These are phyloP conservation scores for Zygoascus sp. DNA, from an alignment of 1,139 yeast genomes.

Conservation along the genomic window DNA sequence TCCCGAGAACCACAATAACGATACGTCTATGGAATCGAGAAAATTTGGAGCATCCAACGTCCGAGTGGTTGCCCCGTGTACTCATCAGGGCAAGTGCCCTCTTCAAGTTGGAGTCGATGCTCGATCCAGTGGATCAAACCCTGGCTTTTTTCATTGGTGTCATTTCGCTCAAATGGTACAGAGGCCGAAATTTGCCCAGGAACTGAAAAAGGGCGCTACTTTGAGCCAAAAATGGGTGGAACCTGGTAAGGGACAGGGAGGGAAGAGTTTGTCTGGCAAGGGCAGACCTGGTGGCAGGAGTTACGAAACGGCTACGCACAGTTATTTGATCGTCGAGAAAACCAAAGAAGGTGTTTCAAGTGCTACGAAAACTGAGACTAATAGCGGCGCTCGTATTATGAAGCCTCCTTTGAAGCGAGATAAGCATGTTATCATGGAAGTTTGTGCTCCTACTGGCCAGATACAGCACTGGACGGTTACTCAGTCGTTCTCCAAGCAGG, in stretches of 20 bases:
- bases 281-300: conserved; percentile 76
- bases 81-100: conserved; percentile 87
- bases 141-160: conserved; percentile 53
- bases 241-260: conserved; percentile 34
- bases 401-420: conserved; percentile 71
- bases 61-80: conserved; percentile 75
- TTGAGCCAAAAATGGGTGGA: conserved; percentile 71
- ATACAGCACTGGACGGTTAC: conserved; percentile 87
- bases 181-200: conserved; percentile 74
- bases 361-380: conserved; percentile 23
- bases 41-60: conserved; percentile 24
- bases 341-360: conserved; percentile 27
- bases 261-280: conserved; percentile 48
- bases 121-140: conserved; percentile 55
- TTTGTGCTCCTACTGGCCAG: conserved; percentile 75
- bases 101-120: conserved; percentile 70
- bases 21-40: conserved; percentile 38
- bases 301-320: conserved; percentile 67
- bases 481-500: conserved; percentile 67
- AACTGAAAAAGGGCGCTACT: conserved; percentile 74
- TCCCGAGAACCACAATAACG: conserved; percentile 58
- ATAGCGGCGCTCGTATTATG: conserved; percentile 54
- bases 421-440: conserved; percentile 74
- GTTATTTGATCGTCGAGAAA: conserved; percentile 73
- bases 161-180: conserved; percentile 67